Conservation (phyloP, 1,284 basidiomycete genomes). For the Boletus sp. region DNA sequence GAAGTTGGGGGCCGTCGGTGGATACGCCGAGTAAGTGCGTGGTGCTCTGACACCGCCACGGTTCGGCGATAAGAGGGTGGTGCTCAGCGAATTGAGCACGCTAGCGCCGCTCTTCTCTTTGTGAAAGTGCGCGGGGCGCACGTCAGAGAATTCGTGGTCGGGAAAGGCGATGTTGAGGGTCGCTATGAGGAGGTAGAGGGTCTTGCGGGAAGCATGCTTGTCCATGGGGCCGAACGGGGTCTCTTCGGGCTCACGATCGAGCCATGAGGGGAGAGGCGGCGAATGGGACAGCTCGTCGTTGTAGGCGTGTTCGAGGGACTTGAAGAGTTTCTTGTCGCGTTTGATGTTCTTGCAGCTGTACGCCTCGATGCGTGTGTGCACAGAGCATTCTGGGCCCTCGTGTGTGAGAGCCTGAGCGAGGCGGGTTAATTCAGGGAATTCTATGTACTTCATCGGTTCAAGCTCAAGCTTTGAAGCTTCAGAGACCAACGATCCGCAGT, state of each 20-base stretch:
- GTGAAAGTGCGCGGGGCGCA: constrained; percentile 88
- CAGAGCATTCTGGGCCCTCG: constrained; percentile 84
- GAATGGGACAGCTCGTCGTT: constrained; percentile 71
- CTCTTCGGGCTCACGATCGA: constrained; percentile 65
- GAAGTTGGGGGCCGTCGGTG: constrained; percentile 65
- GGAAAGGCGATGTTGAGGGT: constrained; percentile 97
- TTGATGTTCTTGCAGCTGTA: constrained; percentile 98
- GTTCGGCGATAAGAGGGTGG: constrained; percentile 68
- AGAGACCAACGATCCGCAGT: too few relatives aligned
- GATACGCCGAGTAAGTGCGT: constrained; percentile 77
- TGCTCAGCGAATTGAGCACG: constrained; percentile 78
- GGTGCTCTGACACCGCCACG: constrained; percentile 61
- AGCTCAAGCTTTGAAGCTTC: too few relatives aligned
- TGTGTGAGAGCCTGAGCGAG: constrained; percentile 82
- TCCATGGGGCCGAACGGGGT: constrained; percentile 78
- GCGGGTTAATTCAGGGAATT: constrained; percentile 74
- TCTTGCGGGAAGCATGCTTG: constrained; percentile 78
- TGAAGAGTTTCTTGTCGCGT: constrained; percentile 95
- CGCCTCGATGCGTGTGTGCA: constrained; percentile 92
- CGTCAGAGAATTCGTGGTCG: constrained; percentile 95
- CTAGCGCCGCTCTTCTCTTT: constrained; percentile 74
- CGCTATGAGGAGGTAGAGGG: constrained; percentile 90
- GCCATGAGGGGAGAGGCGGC: constrained; percentile 66
- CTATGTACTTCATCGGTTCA: constrained; percentile 82
- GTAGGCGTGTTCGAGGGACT: constrained; percentile 84